Conservation (phyloP, 768 basidiomycete genomes). For the Kwoniella botswanensis region DNA sequence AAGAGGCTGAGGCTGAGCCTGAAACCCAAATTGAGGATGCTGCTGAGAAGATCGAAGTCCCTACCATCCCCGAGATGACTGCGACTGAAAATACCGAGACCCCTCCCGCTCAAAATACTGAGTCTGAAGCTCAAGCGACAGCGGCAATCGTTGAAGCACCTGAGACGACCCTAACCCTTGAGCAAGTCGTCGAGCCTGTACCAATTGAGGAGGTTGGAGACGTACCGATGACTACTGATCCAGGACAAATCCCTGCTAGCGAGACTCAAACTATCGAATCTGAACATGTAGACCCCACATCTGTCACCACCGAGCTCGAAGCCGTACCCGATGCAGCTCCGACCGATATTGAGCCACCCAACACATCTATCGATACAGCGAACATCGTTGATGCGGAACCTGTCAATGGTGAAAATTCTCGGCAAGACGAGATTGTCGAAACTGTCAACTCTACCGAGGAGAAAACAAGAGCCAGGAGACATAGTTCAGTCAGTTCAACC, state of each 20-base stretch:
- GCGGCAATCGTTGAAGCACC: conserved; percentile 6
- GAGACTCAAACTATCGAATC: neutral
- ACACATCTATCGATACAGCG: neutral
- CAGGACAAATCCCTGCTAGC: neutral
- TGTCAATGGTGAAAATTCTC: neutral
- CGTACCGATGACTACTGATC: conserved; percentile 32
- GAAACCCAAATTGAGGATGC: neutral
- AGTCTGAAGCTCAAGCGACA: conserved; percentile 9
- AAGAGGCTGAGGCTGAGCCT: neutral
- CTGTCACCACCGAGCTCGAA: neutral
- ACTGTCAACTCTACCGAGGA: neutral
- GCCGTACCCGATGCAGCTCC: neutral
- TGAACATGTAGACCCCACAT: neutral
- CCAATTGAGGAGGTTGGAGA: conserved; percentile 24
- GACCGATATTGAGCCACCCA: neutral
- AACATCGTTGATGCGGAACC: neutral
- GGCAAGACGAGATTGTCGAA: neutral
- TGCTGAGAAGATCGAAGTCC: conserved; percentile 7
- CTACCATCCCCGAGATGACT: neutral
- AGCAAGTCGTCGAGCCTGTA: conserved; percentile 5
- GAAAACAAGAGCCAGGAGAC: conserved; percentile 24
- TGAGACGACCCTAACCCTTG: neutral
- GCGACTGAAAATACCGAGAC: neutral
- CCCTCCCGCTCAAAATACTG: conserved; percentile 3
- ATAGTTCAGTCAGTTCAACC: conserved; percentile 21